Evolutionary conservation across 2,329 filamentous ascomycete genomes (phyloP).

Genomic region (Monosporascus sp.): DNA sequence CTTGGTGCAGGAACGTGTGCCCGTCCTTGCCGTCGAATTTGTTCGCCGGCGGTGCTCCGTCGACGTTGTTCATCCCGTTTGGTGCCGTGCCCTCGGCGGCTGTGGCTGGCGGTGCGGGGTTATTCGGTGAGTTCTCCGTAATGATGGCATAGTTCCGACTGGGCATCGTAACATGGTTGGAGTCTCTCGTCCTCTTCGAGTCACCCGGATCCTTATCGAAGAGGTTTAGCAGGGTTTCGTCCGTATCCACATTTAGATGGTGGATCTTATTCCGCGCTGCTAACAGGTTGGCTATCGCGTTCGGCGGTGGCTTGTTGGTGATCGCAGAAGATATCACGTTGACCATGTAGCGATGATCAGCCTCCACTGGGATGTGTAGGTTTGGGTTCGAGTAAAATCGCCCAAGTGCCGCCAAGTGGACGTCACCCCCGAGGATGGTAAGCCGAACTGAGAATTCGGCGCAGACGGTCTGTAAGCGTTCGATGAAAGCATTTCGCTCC

Average conservation of each 20-base stretch:
- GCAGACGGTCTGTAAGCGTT: constrained; percentile 77
- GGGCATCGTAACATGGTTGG: constrained; percentile 84
- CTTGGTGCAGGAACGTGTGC: constrained; percentile 66
- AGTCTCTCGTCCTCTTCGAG: constrained; percentile 65
- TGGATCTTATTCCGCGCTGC: constrained; percentile 84
- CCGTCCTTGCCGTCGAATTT: constrained; percentile 52
- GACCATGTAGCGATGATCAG: constrained; percentile 89
- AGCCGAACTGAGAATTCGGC: constrained; percentile 83
- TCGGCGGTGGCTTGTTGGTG: constrained; percentile 87
- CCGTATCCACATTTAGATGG: constrained; percentile 65
- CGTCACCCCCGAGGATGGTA: constrained; percentile 90
- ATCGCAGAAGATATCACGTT: constrained; percentile 94
- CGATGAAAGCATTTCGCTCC: constrained; percentile 73
- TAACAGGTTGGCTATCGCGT: constrained; percentile 82
- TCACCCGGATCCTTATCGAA: constrained; percentile 84
- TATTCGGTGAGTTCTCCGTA: constrained; percentile 73
- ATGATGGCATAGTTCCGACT: constrained; percentile 92
- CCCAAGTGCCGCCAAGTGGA: constrained; percentile 85
- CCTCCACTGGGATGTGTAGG: constrained; percentile 68
- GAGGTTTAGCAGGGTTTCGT: constrained; percentile 89
- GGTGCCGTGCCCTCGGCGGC: neutral
- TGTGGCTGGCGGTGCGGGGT: constrained; percentile 22
- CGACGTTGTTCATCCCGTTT: constrained; percentile 9
- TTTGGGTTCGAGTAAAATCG: constrained; percentile 91
- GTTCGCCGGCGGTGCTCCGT: constrained; percentile 3